These are phyloP conservation scores for Castanea sativa DNA, from an alignment of 306 rosid species.

Conservation along the genomic window DNA sequence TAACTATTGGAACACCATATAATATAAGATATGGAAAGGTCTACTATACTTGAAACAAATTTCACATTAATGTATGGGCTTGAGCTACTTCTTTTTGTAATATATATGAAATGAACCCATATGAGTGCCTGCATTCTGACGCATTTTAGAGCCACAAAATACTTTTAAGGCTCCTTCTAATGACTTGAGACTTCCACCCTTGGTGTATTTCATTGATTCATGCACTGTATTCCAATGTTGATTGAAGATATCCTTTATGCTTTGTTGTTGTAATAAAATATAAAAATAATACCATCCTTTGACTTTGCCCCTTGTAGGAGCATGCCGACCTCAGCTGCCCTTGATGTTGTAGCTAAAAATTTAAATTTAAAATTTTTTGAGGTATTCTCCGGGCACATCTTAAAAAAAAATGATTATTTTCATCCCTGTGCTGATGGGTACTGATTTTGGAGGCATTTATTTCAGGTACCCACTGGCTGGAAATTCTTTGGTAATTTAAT, in stretches of 20 bases:
- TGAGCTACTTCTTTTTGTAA: neutral
- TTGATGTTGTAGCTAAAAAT: conserved; percentile 94
- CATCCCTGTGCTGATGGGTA: conserved; percentile 5
- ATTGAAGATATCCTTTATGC: neutral
- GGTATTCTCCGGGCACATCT: conserved; percentile 40
- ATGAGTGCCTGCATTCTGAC: neutral
- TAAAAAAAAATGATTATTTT: neutral
- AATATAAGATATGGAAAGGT: neutral
- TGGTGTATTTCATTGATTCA: neutral
- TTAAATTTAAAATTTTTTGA: conserved; percentile 91
- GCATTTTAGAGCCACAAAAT: neutral
- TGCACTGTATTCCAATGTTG: neutral
- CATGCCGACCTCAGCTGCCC: conserved; percentile 99
- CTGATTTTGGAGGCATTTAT: neutral
- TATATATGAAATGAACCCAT: neutral
- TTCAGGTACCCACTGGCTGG: conserved; percentile 98
- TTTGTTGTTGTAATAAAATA: neutral
- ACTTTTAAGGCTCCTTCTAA: neutral
- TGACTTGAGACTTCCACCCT: neutral
- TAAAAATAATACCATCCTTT: neutral
- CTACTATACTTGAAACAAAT: no score
- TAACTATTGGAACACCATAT: neutral
- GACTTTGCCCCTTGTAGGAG: conserved; percentile 59
- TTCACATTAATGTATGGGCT: neutral
- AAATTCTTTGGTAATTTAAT: conserved; percentile 94